Percentiles rank a stretch among this genome's conserved stretches.
These are phyloP conservation scores for Orychophragmus violaceus DNA, from an alignment of 345 rosid species.

Conservation along the genomic window DNA sequence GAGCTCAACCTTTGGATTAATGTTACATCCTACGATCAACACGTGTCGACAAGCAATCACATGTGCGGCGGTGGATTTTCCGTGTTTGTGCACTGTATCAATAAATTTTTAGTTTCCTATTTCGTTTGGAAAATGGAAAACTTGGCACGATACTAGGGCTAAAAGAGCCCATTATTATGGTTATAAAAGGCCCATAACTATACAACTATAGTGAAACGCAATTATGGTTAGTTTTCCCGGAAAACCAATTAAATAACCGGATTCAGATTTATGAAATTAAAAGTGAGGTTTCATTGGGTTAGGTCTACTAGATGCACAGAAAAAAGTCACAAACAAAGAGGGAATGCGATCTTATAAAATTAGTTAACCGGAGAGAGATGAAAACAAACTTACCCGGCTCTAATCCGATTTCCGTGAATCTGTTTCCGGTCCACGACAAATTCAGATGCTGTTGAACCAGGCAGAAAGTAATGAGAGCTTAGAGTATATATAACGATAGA, in stretches of 20 bases:
- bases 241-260: background rate
- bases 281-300: background rate
- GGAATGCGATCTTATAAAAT: background rate
- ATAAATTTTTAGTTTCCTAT: background rate
- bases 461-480: background rate
- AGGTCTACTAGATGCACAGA: background rate
- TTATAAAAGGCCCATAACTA: background rate
- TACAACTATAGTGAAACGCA: background rate
- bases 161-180: background rate
- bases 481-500: background rate
- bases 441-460: background rate
- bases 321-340: background rate
- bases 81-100: background rate
- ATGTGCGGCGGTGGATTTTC: constrained; percentile 41
- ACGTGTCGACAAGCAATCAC: constrained; percentile 29
- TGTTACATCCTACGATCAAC: background rate
- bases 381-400: background rate
- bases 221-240: background rate
- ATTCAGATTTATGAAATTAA: background rate
- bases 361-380: background rate
- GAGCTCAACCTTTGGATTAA: background rate
- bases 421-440: background rate
- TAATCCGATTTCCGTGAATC: background rate
- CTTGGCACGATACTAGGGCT: background rate
- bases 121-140: background rate